Base-by-base conservation (phyloP, 441 rosid genomes). In the Populus hybrid region DNA sequence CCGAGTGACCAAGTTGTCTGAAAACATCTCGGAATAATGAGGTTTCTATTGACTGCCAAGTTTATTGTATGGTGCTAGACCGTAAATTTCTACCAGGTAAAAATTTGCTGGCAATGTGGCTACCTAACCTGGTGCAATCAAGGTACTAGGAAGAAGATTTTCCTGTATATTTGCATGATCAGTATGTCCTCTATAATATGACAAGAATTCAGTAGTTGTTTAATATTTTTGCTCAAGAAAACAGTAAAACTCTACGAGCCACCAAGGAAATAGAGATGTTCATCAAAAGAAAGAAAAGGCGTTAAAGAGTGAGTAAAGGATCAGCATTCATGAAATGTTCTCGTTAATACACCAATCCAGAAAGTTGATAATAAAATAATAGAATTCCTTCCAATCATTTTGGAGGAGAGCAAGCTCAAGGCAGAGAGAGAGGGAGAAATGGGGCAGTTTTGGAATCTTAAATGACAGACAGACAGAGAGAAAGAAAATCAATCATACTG, bases 381-480 rank as follows among this genome's bases (percentile, higher is more conserved):
- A 38, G 3, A 57, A 8, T n/a, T 28, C n/a, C 59, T 24, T 26
- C 26, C 21, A 34, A 34, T 54, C 28, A 35, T 4, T 70, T 40
- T 8, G 50, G 3, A 36, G 30, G 14, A 26, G 8, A 34, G 9
- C 36, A 28, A 70, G 50, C 6, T 11, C 40, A 74, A 54, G 54
- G 18, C 7, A 54, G 4, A 36, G 30, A n/a, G 14, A 26, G 21
- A 34, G 69, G 10, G 1, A 38, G 42, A 38, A 10, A 40, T 40
- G 46, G 14, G 54, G 79, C 20, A 79, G 6, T 77, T 75, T 50
- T 34, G 38, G 69, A 73, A 67, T 64, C 57, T 32, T 23, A 16
- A 73, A 24, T 73, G 74, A n/a, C 67, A 82, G 84, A 75, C 83
- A 73, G 64, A 77, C 63, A 82, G 84, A 73, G 83, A 73, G 64